Percentiles rank a stretch among this genome's conserved stretches.
phyloP scores from a whole-genome alignment of 768 basidiomycete species.

The Tylopilus sp. region DNA sequence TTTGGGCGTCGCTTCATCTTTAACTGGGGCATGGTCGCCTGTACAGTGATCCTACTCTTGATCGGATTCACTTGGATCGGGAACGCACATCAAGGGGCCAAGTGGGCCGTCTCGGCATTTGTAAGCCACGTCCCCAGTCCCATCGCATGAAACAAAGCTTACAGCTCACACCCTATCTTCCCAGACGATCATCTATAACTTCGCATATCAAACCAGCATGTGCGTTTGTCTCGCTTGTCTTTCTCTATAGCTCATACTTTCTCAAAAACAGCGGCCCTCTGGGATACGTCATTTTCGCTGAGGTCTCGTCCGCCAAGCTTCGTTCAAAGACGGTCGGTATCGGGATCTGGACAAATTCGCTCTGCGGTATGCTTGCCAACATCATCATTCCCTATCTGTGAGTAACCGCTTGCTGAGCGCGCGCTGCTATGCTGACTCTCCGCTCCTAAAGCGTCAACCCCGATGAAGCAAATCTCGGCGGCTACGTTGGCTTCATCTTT shows the following conservation, averaged over 20 bases:
- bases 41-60: constrained; percentile 21
- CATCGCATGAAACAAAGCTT: background rate
- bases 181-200: constrained; percentile 31
- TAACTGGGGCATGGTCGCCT: constrained; percentile 26
- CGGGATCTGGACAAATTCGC: constrained; percentile 24
- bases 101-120: constrained; percentile 23
- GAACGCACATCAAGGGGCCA: constrained; percentile 7
- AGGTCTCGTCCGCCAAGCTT: constrained; percentile 29
- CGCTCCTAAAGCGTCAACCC: constrained; percentile 22
- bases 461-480: constrained; percentile 24
- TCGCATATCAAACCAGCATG: constrained; percentile 27
- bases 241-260: too few relatives aligned
- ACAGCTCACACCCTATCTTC: background rate
- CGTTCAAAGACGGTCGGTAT: constrained; percentile 30
- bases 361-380: constrained; percentile 25
- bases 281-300: constrained; percentile 27
- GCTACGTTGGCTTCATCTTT: constrained; percentile 29
- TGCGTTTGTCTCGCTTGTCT: constrained; percentile 1
- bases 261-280: constrained; percentile 22
- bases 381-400: constrained; percentile 29
- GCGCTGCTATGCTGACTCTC: background rate
- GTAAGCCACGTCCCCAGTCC: constrained; percentile 8
- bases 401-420: background rate
- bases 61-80: constrained; percentile 30
- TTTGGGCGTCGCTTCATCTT: constrained; percentile 26